phyloP scores from a whole-genome alignment of 1,139 yeast genomes.

The Saccharomyces hybrid region DNA sequence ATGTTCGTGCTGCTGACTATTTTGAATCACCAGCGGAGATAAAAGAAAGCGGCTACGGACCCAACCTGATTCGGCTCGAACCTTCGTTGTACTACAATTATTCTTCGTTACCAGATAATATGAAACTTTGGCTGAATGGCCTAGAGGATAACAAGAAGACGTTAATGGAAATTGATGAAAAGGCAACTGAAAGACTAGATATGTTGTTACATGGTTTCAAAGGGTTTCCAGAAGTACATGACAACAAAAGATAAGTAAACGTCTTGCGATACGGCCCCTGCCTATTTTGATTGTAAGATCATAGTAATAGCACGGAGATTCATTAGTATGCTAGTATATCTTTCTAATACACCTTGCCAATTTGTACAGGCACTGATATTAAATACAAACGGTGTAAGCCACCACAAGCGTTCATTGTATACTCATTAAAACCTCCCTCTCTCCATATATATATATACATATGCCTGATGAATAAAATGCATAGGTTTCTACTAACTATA shows the following conservation, averaged over 20 bases:
- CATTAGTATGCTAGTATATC: neutral
- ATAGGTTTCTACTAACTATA: no score
- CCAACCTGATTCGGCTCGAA: constrained; percentile 2
- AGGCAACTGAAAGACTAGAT: constrained; percentile 13
- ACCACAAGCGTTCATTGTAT: no score
- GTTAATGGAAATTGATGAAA: neutral
- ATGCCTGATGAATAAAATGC: neutral
- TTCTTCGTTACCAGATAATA: constrained; percentile 12
- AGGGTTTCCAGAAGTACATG: constrained; percentile 8
- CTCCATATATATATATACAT: no score
- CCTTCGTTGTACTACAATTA: constrained; percentile 13
- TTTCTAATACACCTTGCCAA: neutral
- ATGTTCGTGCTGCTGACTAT: neutral
- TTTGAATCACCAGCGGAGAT: neutral
- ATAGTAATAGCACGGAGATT: no score
- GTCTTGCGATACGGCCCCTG: no score
- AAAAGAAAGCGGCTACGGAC: neutral
- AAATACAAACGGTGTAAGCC: no score
- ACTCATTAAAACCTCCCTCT: no score
- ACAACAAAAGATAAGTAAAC: no score
- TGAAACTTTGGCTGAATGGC: constrained; percentile 17
- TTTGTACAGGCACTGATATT: no score
- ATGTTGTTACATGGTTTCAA: constrained; percentile 22
- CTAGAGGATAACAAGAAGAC: constrained; percentile 3
- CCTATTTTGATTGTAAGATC: no score